Conservation (phyloP, 2,329 filamentous ascomycete species). For the Chrysosporium queenslandicum region DNA sequence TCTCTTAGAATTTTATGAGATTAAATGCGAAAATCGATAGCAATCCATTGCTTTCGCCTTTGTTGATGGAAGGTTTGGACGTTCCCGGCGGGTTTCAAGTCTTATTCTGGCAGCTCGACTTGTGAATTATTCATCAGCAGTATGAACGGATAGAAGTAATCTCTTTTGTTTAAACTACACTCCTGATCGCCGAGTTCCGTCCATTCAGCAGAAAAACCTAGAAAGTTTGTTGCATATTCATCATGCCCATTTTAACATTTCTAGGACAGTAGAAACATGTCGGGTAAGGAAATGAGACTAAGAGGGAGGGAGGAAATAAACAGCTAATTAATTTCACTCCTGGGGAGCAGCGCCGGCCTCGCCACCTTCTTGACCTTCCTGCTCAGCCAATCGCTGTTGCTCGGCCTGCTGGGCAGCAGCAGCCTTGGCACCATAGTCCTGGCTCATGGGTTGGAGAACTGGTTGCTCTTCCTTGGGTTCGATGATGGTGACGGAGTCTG, state of each 20-base stretch:
- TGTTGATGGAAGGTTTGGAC: too few relatives aligned
- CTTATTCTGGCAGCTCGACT: too few relatives aligned
- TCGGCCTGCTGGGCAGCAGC: conserved; percentile 50
- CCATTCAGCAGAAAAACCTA: conserved; percentile 9
- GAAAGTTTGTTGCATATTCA: conserved; percentile 8
- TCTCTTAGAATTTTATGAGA: not conserved
- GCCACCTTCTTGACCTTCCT: conserved; percentile 34
- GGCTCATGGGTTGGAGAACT: conserved; percentile 87
- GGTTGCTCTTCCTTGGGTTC: conserved; percentile 99
- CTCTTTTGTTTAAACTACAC: conserved; percentile 11
- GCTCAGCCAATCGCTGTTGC: conserved; percentile 48
- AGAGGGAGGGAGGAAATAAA: conserved; percentile 12
- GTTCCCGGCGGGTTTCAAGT: too few relatives aligned
- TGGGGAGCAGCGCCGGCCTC: conserved; percentile 38
- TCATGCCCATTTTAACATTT: conserved; percentile 11
- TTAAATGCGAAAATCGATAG: too few relatives aligned
- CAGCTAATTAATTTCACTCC: conserved; percentile 32
- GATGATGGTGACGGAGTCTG: conserved; percentile 98
- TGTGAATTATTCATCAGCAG: not conserved
- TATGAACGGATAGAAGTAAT: conserved; percentile 7
- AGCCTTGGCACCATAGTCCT: conserved; percentile 97
- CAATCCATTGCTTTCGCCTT: too few relatives aligned
- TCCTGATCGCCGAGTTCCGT: conserved; percentile 10
- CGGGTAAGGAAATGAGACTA: conserved; percentile 5
- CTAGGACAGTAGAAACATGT: not conserved